Evolutionary conservation across 257 asterid genomes (phyloP).

Genomic region (Eustoma russellianum): DNA sequence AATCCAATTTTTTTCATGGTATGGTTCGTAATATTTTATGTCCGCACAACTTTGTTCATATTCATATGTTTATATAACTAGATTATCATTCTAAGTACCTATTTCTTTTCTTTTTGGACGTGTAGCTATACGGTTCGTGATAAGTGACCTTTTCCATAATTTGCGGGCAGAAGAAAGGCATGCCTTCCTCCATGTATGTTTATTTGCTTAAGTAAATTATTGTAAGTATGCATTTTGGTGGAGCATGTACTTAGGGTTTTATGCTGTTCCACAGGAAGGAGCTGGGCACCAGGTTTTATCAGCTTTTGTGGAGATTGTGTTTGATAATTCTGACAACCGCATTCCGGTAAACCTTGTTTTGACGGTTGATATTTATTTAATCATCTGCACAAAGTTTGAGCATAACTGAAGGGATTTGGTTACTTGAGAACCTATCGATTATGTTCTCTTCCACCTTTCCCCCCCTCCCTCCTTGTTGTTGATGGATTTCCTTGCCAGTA

Average conservation of each 20-base stretch:
- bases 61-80: too few relatives aligned
- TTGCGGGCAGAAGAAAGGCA: conserved; percentile 91
- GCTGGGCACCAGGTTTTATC: conserved; percentile 90
- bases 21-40: neutral
- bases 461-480: too few relatives aligned
- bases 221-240: neutral
- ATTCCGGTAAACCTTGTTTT: conserved; percentile 52
- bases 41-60: too few relatives aligned
- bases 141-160: conserved; percentile 87
- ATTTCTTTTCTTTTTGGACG: conserved; percentile 7
- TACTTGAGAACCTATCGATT: too few relatives aligned
- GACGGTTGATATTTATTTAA: too few relatives aligned
- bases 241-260: neutral
- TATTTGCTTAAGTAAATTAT: neutral
- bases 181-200: conserved; percentile 87
- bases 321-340: conserved; percentile 93
- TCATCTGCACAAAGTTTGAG: too few relatives aligned
- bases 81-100: neutral
- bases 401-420: too few relatives aligned
- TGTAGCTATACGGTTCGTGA: conserved; percentile 92
- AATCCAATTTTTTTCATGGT: conserved; percentile 97
- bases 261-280: conserved; percentile 64
- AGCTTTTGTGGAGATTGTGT: conserved; percentile 98
- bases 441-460: too few relatives aligned
- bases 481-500: too few relatives aligned